A percentile compares a stretch with the other conserved stretches of the same genome.
Evolutionary conservation across 495 filamentous ascomycete genomes (phyloP).

Genomic region (Amphirosellinia nigrospora): DNA sequence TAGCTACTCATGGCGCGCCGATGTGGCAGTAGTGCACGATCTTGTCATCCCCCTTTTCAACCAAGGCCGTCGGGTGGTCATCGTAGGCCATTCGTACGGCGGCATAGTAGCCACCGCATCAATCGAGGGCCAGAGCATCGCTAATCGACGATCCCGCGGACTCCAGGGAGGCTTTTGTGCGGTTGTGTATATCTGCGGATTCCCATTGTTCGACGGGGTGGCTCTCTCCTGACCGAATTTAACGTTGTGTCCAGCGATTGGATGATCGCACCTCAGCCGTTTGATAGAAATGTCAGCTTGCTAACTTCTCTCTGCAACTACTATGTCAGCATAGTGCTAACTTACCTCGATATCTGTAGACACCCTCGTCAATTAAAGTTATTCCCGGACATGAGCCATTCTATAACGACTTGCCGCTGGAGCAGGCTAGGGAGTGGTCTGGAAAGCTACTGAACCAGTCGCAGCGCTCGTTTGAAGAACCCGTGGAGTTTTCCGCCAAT

Average conservation of each 20-base stretch:
- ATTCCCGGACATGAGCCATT: background rate
- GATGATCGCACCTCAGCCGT: background rate
- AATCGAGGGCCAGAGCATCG: slow-evolving; percentile 35
- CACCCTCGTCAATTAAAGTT: background rate
- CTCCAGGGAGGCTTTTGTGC: slow-evolving; percentile 45
- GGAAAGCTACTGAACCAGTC: slow-evolving; percentile 3
- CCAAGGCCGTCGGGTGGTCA: slow-evolving; percentile 35
- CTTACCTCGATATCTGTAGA: background rate
- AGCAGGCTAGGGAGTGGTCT: background rate
- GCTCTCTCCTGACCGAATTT: background rate
- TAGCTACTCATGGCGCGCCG: slow-evolving; percentile 32
- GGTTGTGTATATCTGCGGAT: slow-evolving; percentile 46
- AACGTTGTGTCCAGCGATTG: background rate
- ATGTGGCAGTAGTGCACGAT: slow-evolving; percentile 37
- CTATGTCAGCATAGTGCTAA: background rate
- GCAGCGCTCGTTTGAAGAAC: slow-evolving; percentile 11
- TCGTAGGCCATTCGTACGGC: slow-evolving; percentile 53
- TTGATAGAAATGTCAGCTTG: background rate
- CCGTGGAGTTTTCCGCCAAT: slow-evolving; percentile 3
- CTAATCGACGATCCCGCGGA: slow-evolving; percentile 29
- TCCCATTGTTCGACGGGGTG: background rate
- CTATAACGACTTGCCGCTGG: slow-evolving; percentile 10
- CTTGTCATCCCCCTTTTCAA: slow-evolving; percentile 22
- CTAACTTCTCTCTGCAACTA: background rate
- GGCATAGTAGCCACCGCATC: slow-evolving; percentile 47